Evolutionary conservation across 1,139 yeast genomes (phyloP).

Genomic region (Suhomyces bokatorum): DNA sequence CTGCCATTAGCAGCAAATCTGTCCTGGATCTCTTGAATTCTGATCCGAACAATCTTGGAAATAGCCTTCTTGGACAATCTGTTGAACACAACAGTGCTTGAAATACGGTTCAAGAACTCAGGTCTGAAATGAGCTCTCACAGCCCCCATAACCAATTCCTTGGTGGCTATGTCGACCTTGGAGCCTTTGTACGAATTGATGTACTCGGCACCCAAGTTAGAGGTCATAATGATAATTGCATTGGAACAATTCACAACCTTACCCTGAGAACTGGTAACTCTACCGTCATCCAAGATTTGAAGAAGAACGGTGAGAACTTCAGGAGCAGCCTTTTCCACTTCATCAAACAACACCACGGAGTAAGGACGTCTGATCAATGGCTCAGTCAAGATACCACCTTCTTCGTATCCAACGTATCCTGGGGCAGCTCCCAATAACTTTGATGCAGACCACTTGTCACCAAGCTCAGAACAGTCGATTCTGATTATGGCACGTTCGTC

Average conservation of each 20-base stretch:
- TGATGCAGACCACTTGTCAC: constrained; percentile 94
- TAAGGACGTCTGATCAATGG: constrained; percentile 90
- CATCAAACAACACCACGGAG: constrained; percentile 92
- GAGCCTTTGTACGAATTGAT: constrained; percentile 69
- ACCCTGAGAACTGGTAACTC: constrained; percentile 92
- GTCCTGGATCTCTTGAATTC: constrained; percentile 79
- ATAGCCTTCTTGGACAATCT: constrained; percentile 89
- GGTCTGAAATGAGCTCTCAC: constrained; percentile 95
- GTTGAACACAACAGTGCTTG: constrained; percentile 90
- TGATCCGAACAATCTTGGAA: constrained; percentile 83
- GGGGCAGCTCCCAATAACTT: constrained; percentile 97
- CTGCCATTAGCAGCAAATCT: constrained; percentile 85
- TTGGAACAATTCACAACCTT: constrained; percentile 91
- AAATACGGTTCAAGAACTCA: constrained; percentile 93
- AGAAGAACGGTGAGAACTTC: constrained; percentile 89
- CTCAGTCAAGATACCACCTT: constrained; percentile 94
- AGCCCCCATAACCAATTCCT: constrained; percentile 76
- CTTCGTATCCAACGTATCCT: constrained; percentile 97
- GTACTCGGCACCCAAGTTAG: constrained; percentile 93
- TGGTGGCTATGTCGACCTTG: constrained; percentile 65
- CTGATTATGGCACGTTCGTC: constrained; percentile 96
- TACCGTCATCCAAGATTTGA: constrained; percentile 94
- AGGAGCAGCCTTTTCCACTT: constrained; percentile 99
- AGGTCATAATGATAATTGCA: constrained; percentile 92
- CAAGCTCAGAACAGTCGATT: constrained; percentile 94